A percentile compares a stretch with the other conserved stretches of the same genome.
Conservation (phyloP, 345 rosid genomes). For the Citrus hindsii region DNA sequence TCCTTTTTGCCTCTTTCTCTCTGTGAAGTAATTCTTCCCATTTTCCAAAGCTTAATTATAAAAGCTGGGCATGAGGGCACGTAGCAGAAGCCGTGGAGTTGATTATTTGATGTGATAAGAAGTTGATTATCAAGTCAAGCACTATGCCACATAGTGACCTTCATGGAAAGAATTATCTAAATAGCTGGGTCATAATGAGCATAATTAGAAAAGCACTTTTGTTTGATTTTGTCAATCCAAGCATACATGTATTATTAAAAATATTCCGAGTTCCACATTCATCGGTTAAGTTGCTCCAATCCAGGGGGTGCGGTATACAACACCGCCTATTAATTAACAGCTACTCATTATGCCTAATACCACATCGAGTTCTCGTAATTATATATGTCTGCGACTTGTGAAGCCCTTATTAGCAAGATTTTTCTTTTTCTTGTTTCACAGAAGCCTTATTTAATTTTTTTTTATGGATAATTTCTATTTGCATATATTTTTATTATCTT, state of each 20-base stretch:
- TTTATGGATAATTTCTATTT: not conserved
- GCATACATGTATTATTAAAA: not conserved
- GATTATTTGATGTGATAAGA: conserved; percentile 4
- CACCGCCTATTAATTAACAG: not conserved
- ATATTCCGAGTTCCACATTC: conserved; percentile 17
- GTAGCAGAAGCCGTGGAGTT: not conserved
- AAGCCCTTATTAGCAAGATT: not conserved
- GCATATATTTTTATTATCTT: not conserved
- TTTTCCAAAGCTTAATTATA: not conserved
- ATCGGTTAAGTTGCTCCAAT: conserved; percentile 10
- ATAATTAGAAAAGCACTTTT: conserved; percentile 5
- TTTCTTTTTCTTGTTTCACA: not conserved
- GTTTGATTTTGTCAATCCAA: not conserved
- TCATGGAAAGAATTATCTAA: not conserved
- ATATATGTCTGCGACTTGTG: not conserved
- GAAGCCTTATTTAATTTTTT: not conserved
- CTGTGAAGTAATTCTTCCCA: no score
- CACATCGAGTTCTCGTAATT: not conserved
- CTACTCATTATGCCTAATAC: not conserved
- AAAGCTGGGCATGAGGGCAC: not conserved
- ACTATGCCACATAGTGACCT: not conserved
- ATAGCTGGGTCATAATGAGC: not conserved
- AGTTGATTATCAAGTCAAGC: not conserved
- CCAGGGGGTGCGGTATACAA: not conserved
- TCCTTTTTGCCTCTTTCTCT: not conserved